Evolutionary conservation across 116 monocot species (phyloP).

Genomic region (Papilionanthe hybrid): DNA sequence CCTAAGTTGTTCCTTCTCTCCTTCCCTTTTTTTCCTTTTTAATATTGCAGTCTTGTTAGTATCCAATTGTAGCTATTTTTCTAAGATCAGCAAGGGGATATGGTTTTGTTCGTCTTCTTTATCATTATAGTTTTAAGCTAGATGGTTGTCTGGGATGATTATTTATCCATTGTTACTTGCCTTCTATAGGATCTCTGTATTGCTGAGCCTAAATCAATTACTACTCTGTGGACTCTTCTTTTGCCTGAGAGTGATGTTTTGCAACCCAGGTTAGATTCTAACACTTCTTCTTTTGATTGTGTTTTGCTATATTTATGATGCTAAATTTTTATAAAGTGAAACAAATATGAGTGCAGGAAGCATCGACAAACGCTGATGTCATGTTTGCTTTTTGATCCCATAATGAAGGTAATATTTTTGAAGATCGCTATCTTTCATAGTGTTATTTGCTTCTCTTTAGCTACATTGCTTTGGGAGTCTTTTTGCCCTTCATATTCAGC

Average conservation of each 20-base stretch:
- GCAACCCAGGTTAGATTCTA: conserved; percentile 43
- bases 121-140: background rate
- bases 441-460: background rate
- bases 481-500: background rate
- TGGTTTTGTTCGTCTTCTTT: background rate
- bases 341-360: conserved; percentile 50
- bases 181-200: conserved; percentile 70
- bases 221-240: conserved; percentile 83
- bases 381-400: conserved; percentile 89
- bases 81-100: background rate
- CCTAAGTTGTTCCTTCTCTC: background rate
- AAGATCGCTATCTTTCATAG: background rate
- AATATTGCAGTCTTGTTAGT: background rate
- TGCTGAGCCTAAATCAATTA: conserved; percentile 85
- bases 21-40: background rate
- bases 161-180: conserved; percentile 8
- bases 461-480: background rate
- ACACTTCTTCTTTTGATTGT: conserved; percentile 5
- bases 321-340: background rate
- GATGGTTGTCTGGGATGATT: conserved; percentile 3
- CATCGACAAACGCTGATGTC: conserved; percentile 79
- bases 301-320: conserved; percentile 10
- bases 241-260: conserved; percentile 90
- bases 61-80: background rate
- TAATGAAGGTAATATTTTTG: conserved; percentile 67